A percentile compares a stretch with the other conserved stretches of the same genome.
Conservation (phyloP, 176 grass and related monocot species). For the Oropetium thomaeum region DNA sequence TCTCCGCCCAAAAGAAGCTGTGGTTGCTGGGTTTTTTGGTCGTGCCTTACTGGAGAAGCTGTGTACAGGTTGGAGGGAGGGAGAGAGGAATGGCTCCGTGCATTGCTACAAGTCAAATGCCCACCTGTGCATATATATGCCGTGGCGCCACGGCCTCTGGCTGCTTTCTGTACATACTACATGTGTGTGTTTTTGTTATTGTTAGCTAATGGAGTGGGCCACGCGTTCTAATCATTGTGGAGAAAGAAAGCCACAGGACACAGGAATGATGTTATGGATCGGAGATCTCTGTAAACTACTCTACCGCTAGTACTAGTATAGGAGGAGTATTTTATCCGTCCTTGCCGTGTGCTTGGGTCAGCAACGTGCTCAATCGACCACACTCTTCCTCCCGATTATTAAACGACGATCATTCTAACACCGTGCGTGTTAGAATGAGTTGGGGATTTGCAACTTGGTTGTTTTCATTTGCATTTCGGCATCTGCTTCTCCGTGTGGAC, state of each 20-base stretch:
- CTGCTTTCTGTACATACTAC: not conserved
- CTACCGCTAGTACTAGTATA: too few species aligned
- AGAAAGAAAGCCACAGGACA: conserved; percentile 2
- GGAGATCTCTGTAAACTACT: not conserved
- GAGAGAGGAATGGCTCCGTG: conserved; percentile 16
- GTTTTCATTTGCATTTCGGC: not conserved
- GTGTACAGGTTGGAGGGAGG: conserved; percentile 38
- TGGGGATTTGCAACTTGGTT: not conserved
- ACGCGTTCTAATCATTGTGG: conserved; percentile 29
- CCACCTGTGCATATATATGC: conserved; percentile 28
- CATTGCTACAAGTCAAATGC: conserved; percentile 52
- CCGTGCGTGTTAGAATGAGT: conserved; percentile 21
- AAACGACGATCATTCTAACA: conserved; percentile 23
- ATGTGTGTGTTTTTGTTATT: not conserved
- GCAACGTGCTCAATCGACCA: conserved; percentile 39
- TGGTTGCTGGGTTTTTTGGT: conserved; percentile 31
- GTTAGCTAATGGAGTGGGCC: conserved; percentile 18
- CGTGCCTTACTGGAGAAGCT: conserved; percentile 37
- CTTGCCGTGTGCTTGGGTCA: conserved; percentile 1
- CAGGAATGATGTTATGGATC: conserved; percentile 19
- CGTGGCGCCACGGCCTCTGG: not conserved
- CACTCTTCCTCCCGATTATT: not conserved
- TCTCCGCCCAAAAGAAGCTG: not conserved
- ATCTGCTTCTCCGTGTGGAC: not conserved
- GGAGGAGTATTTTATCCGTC: not conserved